Evolutionary conservation across 345 rosid genomes (phyloP).

Genomic region (Boechera retrofracta): DNA sequence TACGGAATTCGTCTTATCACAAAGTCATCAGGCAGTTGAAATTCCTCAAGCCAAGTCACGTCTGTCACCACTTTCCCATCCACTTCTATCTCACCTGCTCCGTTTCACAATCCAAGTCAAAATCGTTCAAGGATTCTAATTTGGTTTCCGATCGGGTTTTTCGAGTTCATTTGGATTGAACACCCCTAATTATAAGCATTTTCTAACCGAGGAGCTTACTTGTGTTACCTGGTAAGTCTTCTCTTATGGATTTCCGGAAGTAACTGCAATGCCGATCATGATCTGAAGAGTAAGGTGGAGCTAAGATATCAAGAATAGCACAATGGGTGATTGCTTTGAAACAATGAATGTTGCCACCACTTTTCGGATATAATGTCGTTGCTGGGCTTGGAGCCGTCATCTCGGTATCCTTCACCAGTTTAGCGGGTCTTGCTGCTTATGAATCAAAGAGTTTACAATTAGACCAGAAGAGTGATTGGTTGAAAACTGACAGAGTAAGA

Average conservation of each 20-base stretch:
- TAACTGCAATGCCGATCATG: constrained; percentile 70
- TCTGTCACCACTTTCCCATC: constrained; percentile 57
- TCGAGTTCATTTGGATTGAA: background rate
- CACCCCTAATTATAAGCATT: background rate
- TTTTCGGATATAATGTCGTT: constrained; percentile 71
- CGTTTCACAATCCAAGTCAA: background rate
- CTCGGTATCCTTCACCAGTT: constrained; percentile 64
- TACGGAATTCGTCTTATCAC: constrained; percentile 69
- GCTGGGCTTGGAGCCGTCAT: constrained; percentile 71
- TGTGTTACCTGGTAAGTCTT: constrained; percentile 64
- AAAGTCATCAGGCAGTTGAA: constrained; percentile 81
- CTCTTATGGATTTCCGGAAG: constrained; percentile 58
- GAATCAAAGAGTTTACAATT: constrained; percentile 13
- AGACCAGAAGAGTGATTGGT: background rate
- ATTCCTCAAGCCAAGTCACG: constrained; percentile 84
- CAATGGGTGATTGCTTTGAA: constrained; percentile 78
- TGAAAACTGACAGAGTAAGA: background rate
- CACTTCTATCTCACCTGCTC: constrained; percentile 65
- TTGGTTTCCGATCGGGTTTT: background rate
- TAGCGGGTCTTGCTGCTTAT: constrained; percentile 80
- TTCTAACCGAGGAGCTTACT: constrained; percentile 9
- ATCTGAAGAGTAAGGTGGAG: constrained; percentile 76
- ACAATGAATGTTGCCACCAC: constrained; percentile 86
- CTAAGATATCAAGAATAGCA: constrained; percentile 72
- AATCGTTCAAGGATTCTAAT: background rate